Conservation (phyloP, 352 stramenopile species). For the Phytophthora cryptogea region DNA sequence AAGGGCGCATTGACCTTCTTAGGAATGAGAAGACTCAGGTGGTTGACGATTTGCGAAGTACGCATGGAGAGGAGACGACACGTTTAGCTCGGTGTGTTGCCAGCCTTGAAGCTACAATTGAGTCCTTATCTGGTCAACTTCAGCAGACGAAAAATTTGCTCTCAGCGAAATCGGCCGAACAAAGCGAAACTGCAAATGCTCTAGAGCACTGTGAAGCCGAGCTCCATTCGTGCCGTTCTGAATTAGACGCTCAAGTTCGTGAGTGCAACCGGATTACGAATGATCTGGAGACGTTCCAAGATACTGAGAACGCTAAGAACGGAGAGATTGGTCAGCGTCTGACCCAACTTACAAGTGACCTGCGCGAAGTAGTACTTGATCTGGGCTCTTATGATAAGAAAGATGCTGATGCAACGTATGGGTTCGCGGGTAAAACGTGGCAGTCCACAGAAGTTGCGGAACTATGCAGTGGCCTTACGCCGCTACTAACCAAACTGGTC, state of each 20-base stretch:
- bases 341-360: slow-evolving; percentile 16
- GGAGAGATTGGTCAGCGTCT: slow-evolving; percentile 13
- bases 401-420: neutral
- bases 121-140: slow-evolving; percentile 22
- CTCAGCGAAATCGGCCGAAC: slow-evolving; percentile 20
- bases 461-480: slow-evolving; percentile 13
- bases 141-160: slow-evolving; percentile 11
- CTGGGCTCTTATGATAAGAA: slow-evolving; percentile 9
- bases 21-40: slow-evolving; percentile 15
- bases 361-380: slow-evolving; percentile 12
- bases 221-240: slow-evolving; percentile 14
- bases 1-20: slow-evolving; percentile 13
- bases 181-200: slow-evolving; percentile 9
- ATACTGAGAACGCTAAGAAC: slow-evolving; percentile 16
- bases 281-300: slow-evolving; percentile 20
- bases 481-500: slow-evolving; percentile 14
- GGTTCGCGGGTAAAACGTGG: slow-evolving; percentile 17
- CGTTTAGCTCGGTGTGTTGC: slow-evolving; percentile 14
- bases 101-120: slow-evolving; percentile 13
- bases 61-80: slow-evolving; percentile 21
- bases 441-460: slow-evolving; percentile 21
- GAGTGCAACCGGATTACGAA: slow-evolving; percentile 24
- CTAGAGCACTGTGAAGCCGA: slow-evolving; percentile 25
- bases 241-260: slow-evolving; percentile 15
- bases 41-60: slow-evolving; percentile 8